These are phyloP conservation scores for Microascus cirrosus DNA, from an alignment of 2,329 filamentous ascomycete genomes.

Conservation along the genomic window DNA sequence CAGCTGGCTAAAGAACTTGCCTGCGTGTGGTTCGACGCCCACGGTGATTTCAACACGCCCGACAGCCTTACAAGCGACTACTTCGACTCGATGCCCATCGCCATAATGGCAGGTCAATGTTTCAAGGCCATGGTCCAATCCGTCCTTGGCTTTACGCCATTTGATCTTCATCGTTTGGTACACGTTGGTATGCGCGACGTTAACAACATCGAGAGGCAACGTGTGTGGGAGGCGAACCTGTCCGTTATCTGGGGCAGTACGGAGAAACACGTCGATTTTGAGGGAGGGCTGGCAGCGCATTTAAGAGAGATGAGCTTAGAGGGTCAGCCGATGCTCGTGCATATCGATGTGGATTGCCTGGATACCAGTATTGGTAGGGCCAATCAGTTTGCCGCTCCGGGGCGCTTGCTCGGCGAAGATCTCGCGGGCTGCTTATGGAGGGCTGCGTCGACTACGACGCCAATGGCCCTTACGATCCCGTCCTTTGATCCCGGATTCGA, in stretches of 20 bases:
- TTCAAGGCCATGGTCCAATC: conserved; percentile 12
- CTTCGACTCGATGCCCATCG: conserved; percentile 16
- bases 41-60: conserved; percentile 24
- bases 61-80: conserved; percentile 13
- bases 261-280: conserved; percentile 9
- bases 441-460: conserved; percentile 8
- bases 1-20: conserved; percentile 11
- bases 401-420: conserved; percentile 17
- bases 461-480: conserved; percentile 11
- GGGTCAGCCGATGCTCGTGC: conserved; percentile 14
- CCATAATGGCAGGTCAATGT: conserved; percentile 13
- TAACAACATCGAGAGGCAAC: conserved; percentile 15
- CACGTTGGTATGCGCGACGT: conserved; percentile 17
- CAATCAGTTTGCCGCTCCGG: conserved; percentile 21
- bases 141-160: conserved; percentile 12
- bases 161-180: conserved; percentile 9
- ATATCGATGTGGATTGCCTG: conserved; percentile 22
- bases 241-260: conserved; percentile 16
- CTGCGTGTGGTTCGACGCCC: conserved; percentile 30
- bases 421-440: conserved; percentile 10
- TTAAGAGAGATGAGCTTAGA: conserved; percentile 7
- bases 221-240: conserved; percentile 18
- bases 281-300: conserved; percentile 3
- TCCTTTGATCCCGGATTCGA: conserved; percentile 14
- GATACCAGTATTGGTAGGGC: conserved; percentile 20